These are phyloP conservation scores for Cucurbita maxima DNA, from an alignment of 306 rosid genomes.

Conservation along the genomic window DNA sequence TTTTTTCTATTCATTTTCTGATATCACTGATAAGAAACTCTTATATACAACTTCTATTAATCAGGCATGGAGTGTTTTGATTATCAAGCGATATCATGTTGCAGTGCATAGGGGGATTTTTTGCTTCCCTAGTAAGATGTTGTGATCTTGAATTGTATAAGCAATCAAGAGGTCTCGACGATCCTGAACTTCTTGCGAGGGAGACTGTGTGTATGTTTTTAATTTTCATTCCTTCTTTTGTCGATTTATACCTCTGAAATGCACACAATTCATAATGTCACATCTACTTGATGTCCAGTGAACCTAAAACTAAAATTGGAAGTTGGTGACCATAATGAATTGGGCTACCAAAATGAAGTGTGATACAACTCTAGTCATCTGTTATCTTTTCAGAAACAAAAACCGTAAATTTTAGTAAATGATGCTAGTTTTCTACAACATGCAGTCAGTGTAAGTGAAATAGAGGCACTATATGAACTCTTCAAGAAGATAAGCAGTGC, in stretches of 20 bases:
- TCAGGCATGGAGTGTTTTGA: constrained; percentile 7
- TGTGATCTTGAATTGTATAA: constrained; percentile 66
- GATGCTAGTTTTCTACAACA: constrained; percentile 2
- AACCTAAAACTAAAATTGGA: not conserved
- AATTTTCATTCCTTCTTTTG: constrained; percentile 6
- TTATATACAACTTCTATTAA: not conserved
- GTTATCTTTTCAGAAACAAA: not conserved
- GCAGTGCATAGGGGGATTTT: constrained; percentile 62
- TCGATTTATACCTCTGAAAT: not conserved
- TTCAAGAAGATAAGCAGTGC: constrained; percentile 97
- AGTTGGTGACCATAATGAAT: not conserved
- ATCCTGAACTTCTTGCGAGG: constrained; percentile 79
- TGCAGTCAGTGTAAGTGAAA: constrained; percentile 97
- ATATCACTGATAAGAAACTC: not conserved
- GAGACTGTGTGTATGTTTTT: constrained; percentile 77
- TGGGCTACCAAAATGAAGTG: not conserved
- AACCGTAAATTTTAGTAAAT: not conserved
- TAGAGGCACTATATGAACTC: constrained; percentile 94
- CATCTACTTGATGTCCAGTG: not conserved
- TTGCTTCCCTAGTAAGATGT: constrained; percentile 51
- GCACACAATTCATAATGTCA: not conserved
- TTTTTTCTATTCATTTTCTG: not conserved
- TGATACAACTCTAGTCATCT: not conserved
- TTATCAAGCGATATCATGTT: constrained; percentile 11
- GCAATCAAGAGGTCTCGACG: constrained; percentile 70